A percentile compares a stretch with the other conserved stretches of the same genome.
Conservation (phyloP, 306 rosid species). For the Pachyrhizus erosus region DNA sequence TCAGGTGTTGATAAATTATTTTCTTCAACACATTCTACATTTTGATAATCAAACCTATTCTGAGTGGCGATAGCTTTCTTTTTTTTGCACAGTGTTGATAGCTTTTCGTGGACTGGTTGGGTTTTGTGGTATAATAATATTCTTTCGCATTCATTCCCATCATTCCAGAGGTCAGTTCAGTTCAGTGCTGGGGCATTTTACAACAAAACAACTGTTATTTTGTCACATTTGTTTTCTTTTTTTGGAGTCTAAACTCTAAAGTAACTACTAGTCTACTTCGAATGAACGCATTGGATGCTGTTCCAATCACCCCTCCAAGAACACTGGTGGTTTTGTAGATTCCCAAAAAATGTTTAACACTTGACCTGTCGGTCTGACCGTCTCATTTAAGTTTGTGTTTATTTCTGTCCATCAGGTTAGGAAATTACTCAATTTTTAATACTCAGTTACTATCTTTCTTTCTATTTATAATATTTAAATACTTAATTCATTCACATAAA, state of each 20-base stretch:
- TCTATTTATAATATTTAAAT: too few relatives aligned
- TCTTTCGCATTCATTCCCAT: not conserved
- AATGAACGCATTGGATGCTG: constrained; percentile 49
- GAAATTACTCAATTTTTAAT: not conserved
- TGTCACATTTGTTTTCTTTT: not conserved
- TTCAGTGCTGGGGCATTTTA: not conserved
- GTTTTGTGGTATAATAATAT: constrained; percentile 37
- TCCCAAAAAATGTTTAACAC: constrained; percentile 11
- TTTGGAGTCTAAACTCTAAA: not conserved
- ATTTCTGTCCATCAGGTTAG: not conserved
- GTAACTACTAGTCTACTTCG: not conserved
- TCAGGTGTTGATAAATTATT: not conserved
- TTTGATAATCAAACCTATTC: not conserved
- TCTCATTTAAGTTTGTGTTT: constrained; percentile 6
- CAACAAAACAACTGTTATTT: constrained; percentile 3
- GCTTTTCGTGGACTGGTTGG: constrained; percentile 17
- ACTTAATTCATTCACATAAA: too few relatives aligned
- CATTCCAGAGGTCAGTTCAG: constrained; percentile 29
- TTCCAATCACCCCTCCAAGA: constrained; percentile 20
- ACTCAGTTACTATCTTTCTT: too few relatives aligned
- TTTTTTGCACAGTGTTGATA: too few relatives aligned
- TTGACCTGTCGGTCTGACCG: not conserved
- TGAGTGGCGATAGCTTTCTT: not conserved
- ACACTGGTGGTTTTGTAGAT: not conserved
- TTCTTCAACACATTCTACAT: not conserved